Base-by-base conservation (phyloP, 495 filamentous ascomycete genomes). In the Xylaria scruposa region DNA sequence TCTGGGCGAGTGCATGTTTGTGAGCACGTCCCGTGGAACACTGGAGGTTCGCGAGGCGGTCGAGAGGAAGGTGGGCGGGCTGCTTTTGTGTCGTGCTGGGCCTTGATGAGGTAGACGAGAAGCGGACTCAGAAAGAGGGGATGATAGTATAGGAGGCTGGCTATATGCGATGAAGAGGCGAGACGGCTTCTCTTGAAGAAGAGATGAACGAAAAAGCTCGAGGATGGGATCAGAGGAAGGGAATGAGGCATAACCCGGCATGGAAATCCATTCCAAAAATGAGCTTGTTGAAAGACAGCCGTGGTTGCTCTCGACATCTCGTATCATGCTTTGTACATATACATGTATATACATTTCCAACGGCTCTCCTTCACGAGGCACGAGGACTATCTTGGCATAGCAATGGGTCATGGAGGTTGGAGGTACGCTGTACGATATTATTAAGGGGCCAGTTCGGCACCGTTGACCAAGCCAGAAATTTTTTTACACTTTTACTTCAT, bases 21-120 rank as follows among this genome's bases (percentile, higher is more conserved):
- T 98, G 67, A 87, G 82, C 38, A 98, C 94, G 51, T 91, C 94
- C 82, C 81, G 81, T 64, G 96, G 96, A 12, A 86, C 97, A 21
- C 75, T 98, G 81, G 97, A 99, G 85, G 84, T 89, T 36, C 88
- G 96, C 77, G 94, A 98, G 81, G 96, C 93, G 74, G 84, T 97
- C 71, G 91, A 93, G 85, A 91, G 90, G 86, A 94, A 90, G 82
- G 80, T 94, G 36, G 96, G 96, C 26, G 96, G 96, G 9, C 81
- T 96, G 87, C 83, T 94, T 74, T 77, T 99, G 64, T 96, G 92
- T 84, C 85, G 94, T 73, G 90, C 92, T 19, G 70, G 74, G 29
- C 69, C 74, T n/a, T 74, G 60, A 10, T 6, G 49, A 19, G 6
- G 38, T 31, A 26, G 29, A 31, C 7, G 4, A 36, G 6, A n/a